phyloP scores from a whole-genome alignment of 2,329 filamentous ascomycete species.

The Colletotrichum gloeosporioides region DNA sequence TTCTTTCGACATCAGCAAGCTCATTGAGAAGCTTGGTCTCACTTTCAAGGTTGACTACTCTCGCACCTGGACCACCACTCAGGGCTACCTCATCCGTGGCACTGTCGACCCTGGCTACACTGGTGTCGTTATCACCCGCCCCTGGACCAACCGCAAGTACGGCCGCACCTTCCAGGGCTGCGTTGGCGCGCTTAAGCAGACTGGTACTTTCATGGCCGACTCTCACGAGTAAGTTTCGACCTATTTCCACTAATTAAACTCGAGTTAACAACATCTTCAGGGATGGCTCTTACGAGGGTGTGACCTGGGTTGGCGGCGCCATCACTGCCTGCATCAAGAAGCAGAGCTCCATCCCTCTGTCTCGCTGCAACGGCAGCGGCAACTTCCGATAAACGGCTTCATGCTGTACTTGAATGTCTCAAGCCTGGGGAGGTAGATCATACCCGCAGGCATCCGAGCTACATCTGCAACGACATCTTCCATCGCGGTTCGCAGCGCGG shows the following conservation, averaged over 20 bases:
- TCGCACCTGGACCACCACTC: constrained; percentile 9
- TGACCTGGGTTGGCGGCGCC: constrained; percentile 5
- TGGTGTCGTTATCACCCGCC: constrained; percentile 6
- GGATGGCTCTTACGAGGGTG: constrained; percentile 12
- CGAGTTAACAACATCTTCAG: neutral
- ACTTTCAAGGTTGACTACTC: neutral
- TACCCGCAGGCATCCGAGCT: neutral
- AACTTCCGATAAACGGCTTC: neutral
- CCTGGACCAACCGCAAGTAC: constrained; percentile 18
- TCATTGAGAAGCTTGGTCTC: constrained; percentile 4
- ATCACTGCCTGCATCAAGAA: constrained; percentile 12
- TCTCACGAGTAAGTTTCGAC: neutral
- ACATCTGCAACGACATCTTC: neutral
- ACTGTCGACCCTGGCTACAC: constrained; percentile 8
- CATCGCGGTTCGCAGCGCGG: neutral
- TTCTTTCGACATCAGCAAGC: neutral
- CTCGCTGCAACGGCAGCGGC: neutral
- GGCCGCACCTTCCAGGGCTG: constrained; percentile 19
- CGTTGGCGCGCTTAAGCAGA: neutral
- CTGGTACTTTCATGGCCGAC: constrained; percentile 15
- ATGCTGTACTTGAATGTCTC: neutral
- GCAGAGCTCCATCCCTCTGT: neutral
- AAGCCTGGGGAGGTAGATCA: neutral
- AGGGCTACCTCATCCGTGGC: constrained; percentile 6
- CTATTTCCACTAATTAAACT: neutral